Evolutionary conservation across 1,284 basidiomycete genomes (phyloP), one percentile per base, ranked within the genome.

Genomic region (Grifola frondosa): DNA sequence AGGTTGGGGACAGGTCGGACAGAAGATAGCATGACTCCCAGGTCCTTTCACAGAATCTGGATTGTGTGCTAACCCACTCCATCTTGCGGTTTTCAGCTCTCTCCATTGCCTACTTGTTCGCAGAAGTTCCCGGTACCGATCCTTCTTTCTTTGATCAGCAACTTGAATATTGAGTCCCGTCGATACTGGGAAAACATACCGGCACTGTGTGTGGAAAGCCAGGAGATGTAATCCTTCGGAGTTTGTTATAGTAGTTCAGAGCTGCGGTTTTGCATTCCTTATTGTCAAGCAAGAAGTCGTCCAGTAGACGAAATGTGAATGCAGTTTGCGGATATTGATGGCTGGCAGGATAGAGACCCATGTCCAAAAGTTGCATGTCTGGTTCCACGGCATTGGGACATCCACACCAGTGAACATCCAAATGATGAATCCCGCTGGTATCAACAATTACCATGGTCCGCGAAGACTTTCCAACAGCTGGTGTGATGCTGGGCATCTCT

Each of bases 281-380:
- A 17, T 50, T 50, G 2, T 47, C 19, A 0, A 47, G 35, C 1
- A 32, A 24, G 19, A 43, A 44, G 24, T 48, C 44, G 25, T 50
- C 49, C 5, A 50, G 35, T 2, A 48, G 22, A 5, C 28, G 21
- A 21, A 38, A 34, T 0, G 48, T 50, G 36, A 53, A 53, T n/a
- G 32, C 49, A 4, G 48, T 51, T 16, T 26, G 17, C 7, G 48
- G 36, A 4, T 24, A 20, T 1, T 23, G 11, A 5, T 8, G 15
- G 3, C 35, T 28, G 0, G 43, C 43, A 1, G 42, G 44, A 16
- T 40, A 44, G 11, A 30, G 23, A 7, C 37, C 34, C 3, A 35
- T 13, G 13, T 12, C 16, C 11, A 47, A 22, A 22, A 42, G 42
- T 23, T 49, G 50, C 3, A 46, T 8, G 35, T 44, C 35, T 9